Base-by-base conservation (phyloP, 1,139 yeast species). In the Kodamaea alishanica region DNA sequence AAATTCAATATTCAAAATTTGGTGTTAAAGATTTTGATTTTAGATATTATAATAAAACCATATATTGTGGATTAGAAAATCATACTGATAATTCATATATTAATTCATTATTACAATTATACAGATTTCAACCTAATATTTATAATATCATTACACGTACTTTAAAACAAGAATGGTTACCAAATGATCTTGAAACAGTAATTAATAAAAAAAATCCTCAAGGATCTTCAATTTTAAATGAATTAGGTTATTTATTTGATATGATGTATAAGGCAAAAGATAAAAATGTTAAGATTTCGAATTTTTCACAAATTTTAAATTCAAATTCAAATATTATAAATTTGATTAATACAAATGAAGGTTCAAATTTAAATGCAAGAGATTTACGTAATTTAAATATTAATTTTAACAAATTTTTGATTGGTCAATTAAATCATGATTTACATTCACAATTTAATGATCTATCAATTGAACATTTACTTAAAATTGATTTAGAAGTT, bases 11-110 rank as follows among this genome's bases (percentile, higher is more conserved):
- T 58, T 85, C 95, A 42, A 84, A 79, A 52, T 92, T 89, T 61
- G 98, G 98, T 12, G 90, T 94, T 24, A 89, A 84, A 50, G 97
- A 89, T 60, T 92, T 92, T 63, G 97, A 94, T 63, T 92, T 92
- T 56, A 81, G 77, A 40, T 84, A 81, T 51, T 92, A 85, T 65
- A 89, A 90, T 55, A 69, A 72, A 35, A 86, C 97, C 0, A 35
- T 38, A 4, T 84, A 70, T 50, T 78, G 96, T n/a, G 97, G 98
- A 0, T 67, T 94, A 26, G 97, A 92, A 58, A 84, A 89, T 12
- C 94, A 88, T 54, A 75, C 84, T 9, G 89, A 85, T 38, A 87
- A 86, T 52, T 77, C 95, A 0, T 88, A 87, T 56, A 73, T 85
- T 39, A 94, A 94, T 56, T 73, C 96, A 0, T 62, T 90, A 26